Base-by-base conservation (phyloP, 768 basidiomycete species). In the Amanita exitialis region DNA sequence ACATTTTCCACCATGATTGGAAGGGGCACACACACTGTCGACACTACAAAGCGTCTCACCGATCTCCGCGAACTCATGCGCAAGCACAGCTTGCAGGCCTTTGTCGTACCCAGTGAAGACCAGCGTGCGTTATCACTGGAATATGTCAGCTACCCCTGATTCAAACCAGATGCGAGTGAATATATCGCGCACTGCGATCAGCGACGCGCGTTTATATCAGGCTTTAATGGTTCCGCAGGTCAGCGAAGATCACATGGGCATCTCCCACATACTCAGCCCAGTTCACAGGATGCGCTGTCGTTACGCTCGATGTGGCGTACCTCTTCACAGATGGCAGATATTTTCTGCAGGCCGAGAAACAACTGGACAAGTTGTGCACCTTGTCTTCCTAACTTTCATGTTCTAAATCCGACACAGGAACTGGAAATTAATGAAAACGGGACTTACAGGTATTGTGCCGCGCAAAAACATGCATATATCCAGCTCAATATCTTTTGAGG, bases 301-400 rank as follows among this genome's bases (percentile, higher is more conserved):
- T 61, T 16, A 56, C 58, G 20, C 60, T 47, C n/a, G 21, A 30
- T 28, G n/a, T 41, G 52, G 94, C 93, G 0, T 81, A 74, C 54
- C 73, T 96, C 44, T 98, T 95, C 69, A 98, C 95, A 2, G 95
- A 99, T 69, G 96, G 95, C 3, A 71, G 95, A 41, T 99, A 99
- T 62, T 96, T 88, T 61, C 69, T 97, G 28, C 95, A 99, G 67
- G 96, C 96, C 0, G 80, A 77, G 54, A 78, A 92, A 55, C 90
- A 99, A 66, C 70, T 99, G 56, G 91, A 94, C 64, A 54, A 75
- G 90, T 89, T 57, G 63, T 80, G 58, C 5, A 20, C 21, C 10
- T n/a, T n/a, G 7, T 41, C 16, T 52, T 36, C 23, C 25, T 23
- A 44, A 18, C 12, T 20, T 41, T 30, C 18, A 27, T 5, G 48